Base-by-base conservation (phyloP, 2,329 filamentous ascomycete species). In the Colletotrichum sp. region DNA sequence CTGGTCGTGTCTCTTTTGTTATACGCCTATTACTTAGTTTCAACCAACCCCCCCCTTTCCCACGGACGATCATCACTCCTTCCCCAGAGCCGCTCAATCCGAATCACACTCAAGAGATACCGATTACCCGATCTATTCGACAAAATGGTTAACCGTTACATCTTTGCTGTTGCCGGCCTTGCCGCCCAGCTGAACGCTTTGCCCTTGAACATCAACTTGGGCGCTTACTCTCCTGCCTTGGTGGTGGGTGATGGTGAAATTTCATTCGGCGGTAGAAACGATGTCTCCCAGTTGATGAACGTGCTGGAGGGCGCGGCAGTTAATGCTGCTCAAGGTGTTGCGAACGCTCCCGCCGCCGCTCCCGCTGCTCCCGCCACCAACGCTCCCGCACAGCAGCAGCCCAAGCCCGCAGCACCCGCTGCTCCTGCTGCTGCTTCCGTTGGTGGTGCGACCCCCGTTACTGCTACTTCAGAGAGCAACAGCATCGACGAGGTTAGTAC, bases 291-390 rank as follows among this genome's bases (percentile, higher is more conserved):
- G 69, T 79, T 88, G 70, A 85, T 88, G 82, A 88, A 83, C 76
- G 86, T 85, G 56, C 83, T 87, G 77, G 85, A 88, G 80, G 87
- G 87, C 69, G 87, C 87, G 38, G 87, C 87, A 64, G 83, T 85
- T 75, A 85, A 81, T 79, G 84, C 83, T 43, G 85, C 85, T 55
- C 81, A 79, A 61, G 79, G 75, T 62, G 78, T 75, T 43, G 76
- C 55, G 78, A 81, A 79, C 38, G 80, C 79, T 60, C 81, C 80
- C 8, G 76, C 79, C n/a, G 79, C 82, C 64, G 80, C 81, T 16
- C 80, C 80, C 70, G 79, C 82, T 65, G 80, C 81, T 16, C 80
- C 80, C 70, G 79, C 78, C 43, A 62, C 28, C 67, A 21, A 32
- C 28, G n/a, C 61, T 28, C 32, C 65, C 77, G 24, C 76, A 79